Evolutionary conservation across 1,284 basidiomycete genomes (phyloP).

Genomic region (Tylopilus orsonianus): DNA sequence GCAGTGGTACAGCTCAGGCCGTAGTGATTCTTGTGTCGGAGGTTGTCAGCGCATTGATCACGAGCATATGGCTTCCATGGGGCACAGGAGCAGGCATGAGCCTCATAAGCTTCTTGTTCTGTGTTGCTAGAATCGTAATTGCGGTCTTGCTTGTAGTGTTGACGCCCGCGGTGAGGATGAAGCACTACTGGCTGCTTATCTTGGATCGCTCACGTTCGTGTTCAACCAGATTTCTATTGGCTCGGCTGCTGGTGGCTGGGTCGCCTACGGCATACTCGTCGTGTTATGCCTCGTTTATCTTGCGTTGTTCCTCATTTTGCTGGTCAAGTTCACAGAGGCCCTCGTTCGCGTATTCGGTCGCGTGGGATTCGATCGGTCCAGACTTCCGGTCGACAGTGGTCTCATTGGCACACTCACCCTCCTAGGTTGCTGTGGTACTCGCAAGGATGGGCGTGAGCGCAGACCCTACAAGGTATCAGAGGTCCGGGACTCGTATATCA

Average conservation of each 20-base stretch:
- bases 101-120: conserved; percentile 87
- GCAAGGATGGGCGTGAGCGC: conserved; percentile 37
- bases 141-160: conserved; percentile 89
- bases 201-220: conserved; percentile 15
- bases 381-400: conserved; percentile 78
- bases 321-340: conserved; percentile 85
- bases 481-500: conserved; percentile 28
- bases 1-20: conserved; percentile 87
- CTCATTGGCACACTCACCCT: conserved; percentile 80
- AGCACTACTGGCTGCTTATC: not conserved
- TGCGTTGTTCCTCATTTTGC: conserved; percentile 75
- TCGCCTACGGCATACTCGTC: conserved; percentile 89
- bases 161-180: conserved; percentile 73
- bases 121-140: conserved; percentile 85
- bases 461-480: conserved; percentile 31
- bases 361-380: conserved; percentile 84
- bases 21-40: conserved; percentile 87
- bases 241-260: conserved; percentile 79
- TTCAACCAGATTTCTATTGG: conserved; percentile 73
- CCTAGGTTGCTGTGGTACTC: conserved; percentile 70
- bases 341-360: conserved; percentile 75
- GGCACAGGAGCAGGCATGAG: conserved; percentile 96
- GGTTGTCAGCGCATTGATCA: conserved; percentile 78
- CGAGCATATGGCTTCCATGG: conserved; percentile 95
- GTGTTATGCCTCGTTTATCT: conserved; percentile 86